Evolutionary conservation across 768 basidiomycete species (phyloP), one percentile per base, ranked within the genome.

Genomic region (Coprinopsis strossmayeri): DNA sequence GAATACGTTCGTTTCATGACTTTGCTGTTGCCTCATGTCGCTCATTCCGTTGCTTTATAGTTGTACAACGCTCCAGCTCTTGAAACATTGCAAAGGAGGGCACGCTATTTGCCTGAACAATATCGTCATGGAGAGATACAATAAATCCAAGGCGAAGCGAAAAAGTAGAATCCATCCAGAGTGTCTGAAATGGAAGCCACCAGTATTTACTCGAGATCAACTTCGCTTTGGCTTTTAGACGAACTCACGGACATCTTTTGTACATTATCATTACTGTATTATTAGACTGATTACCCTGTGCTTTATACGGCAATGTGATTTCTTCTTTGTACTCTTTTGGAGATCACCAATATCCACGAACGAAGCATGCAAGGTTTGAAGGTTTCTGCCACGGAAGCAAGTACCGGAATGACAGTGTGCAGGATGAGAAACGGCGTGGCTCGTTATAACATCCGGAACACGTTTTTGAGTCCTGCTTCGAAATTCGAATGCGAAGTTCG

Each of bases 11-110:
- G 92, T 82, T 32, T 32, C 30, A n/a, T n/a, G 30, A 32, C 30
- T 32, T 15, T 9, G 11, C 38, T 47, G 53, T 40, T 35, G 34
- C 10, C 9, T 51, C 42, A 12, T 51, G 46, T 15, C 17, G 24
- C 32, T 40, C 25, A 54, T 39, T 53, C 49, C 28, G 51, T 30
- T 28, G 34, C 45, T 40, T 30, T 38, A 45, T 50, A 99, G 95
- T 18, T 96, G 92, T 61, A 92, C 90, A 59, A 92, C 91, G 11
- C 68, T 97, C 45, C 91, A 95, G 64, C 72, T 99, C 50, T 93
- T 98, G 71, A 94, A 94, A 59, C 92, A 92, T 62, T 91, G 87
- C 74, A 97, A 96, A 60, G 93, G 91, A 9, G 86, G 88, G 58
- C 90, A 98, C 64, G 84, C 94, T 53, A 89, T 98, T 50, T 91